Base-by-base conservation (phyloP, 345 rosid species). In the Hypericum perforatum region DNA sequence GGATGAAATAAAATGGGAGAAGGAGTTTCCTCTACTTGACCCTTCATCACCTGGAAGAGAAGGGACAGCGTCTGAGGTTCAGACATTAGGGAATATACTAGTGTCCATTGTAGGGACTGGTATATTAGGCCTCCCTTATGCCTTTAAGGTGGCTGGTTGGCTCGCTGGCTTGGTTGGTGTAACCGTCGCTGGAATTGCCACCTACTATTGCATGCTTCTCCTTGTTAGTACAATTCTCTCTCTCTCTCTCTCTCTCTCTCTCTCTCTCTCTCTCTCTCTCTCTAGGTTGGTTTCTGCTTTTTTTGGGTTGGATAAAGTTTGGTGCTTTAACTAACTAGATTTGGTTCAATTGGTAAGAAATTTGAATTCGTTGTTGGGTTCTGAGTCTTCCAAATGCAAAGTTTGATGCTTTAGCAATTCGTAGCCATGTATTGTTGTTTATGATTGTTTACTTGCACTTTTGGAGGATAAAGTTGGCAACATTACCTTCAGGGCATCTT, bases 41-140 rank as follows among this genome's bases (percentile, higher is more conserved):
- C 9, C 62, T 22, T 51, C 70, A 40, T 9, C 16, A 7, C 13
- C 43, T 0, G 3, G 22, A 32, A 7, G 13, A 7, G 41, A 43
- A 8, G 87, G 89, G 14, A 62, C 83, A 41, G 86, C 96, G 16
- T 61, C 98, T 6, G 54, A 74, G 46, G n/a, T 74, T 48, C 89
- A 91, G 64, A 85, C 98, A 1, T 60, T 91, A 2, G 98, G 98
- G 44, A 91, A 91, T 64, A 87, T 87, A 38, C 49, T 91, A 38
- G 98, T 91, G 9, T 91, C 98, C 16, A 74, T 87, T 7, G 95
- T 91, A 16, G 98, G 98, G 11, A 87, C 98, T 5, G 98, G 98
- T 1, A 73, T 91, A 69, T 74, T 91, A 36, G 96, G 98, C 6
- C 86, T 87, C 42, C 96, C 96, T 54, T 91, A 71, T 54, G 90